Evolutionary conservation across 2,329 filamentous ascomycete genomes (phyloP).

Genomic region (Xylaria arbuscula): DNA sequence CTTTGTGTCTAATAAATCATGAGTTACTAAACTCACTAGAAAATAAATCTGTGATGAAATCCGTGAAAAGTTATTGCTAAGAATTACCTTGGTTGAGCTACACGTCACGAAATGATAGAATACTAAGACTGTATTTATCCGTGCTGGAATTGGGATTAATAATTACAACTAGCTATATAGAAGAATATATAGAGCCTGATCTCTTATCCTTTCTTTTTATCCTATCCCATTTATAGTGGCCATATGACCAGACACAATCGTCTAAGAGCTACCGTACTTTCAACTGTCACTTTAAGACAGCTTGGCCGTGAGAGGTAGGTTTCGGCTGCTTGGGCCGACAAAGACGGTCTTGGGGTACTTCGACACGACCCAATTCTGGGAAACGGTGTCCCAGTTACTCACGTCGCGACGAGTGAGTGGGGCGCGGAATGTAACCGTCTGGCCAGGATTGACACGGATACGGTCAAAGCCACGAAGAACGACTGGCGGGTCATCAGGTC

Average conservation of each 20-base stretch:
- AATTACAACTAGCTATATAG: constrained; percentile 35
- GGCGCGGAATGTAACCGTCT: constrained; percentile 72
- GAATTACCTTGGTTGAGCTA: constrained; percentile 79
- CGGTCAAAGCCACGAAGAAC: constrained; percentile 85
- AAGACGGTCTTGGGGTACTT: constrained; percentile 63
- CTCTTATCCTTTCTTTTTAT: neutral
- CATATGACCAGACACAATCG: neutral
- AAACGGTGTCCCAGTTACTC: constrained; percentile 82
- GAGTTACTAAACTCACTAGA: too few species aligned
- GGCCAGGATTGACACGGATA: constrained; percentile 76
- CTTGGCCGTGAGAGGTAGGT: constrained; percentile 57
- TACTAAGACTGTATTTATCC: constrained; percentile 54
- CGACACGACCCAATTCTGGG: constrained; percentile 86
- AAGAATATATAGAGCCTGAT: constrained; percentile 22
- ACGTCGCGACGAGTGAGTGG: constrained; percentile 82
- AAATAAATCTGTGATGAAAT: too few species aligned
- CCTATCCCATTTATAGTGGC: neutral
- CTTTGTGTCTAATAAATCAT: too few species aligned
- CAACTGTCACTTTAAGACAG: constrained; percentile 15
- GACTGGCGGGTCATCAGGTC: constrained; percentile 73
- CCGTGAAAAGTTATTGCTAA: neutral
- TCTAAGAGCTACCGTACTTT: neutral
- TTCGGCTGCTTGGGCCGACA: constrained; percentile 66
- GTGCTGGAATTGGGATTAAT: constrained; percentile 27
- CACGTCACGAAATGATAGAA: constrained; percentile 61